A percentile compares a stretch with the other conserved stretches of the same genome.
Conservation (phyloP, 192 early-diverging fungal genomes). For the Gonapodya sp. region DNA sequence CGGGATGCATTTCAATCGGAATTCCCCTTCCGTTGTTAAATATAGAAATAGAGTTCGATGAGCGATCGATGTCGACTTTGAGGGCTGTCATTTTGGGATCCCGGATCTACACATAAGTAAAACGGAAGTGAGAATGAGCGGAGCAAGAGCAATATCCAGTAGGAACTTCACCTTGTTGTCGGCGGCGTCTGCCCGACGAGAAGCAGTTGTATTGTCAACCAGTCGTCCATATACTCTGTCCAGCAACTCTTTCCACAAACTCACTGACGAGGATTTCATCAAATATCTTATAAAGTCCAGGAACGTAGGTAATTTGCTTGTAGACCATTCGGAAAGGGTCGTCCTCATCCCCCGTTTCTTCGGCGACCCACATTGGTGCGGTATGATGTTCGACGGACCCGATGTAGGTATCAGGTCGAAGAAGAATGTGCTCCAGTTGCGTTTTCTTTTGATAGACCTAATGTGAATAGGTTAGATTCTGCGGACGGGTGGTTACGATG, state of each 20-base stretch:
- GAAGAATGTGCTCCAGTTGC: constrained; percentile 88
- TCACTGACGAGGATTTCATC: constrained; percentile 97
- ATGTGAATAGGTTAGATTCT: constrained; percentile 17
- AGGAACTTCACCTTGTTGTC: constrained; percentile 69
- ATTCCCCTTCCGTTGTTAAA: constrained; percentile 94
- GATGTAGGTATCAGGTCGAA: constrained; percentile 94
- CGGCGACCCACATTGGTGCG: constrained; percentile 79
- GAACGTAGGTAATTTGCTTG: constrained; percentile 18
- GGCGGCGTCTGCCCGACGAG: constrained; percentile 31
- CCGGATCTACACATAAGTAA: constrained; percentile 46
- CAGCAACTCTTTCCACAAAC: not conserved
- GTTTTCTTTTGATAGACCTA: constrained; percentile 94
- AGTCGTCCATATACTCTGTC: too few species aligned
- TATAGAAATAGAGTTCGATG: constrained; percentile 70
- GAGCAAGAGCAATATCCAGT: not conserved
- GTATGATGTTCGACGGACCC: constrained; percentile 77
- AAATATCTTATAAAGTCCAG: constrained; percentile 95
- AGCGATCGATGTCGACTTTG: constrained; percentile 77
- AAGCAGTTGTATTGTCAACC: too few species aligned
- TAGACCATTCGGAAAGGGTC: constrained; percentile 45
- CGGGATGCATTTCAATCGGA: constrained; percentile 83
- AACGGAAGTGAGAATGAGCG: not conserved
- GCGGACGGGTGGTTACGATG: not conserved
- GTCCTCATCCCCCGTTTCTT: constrained; percentile 49
- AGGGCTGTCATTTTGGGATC: constrained; percentile 80